Conservation (phyloP, 331 rosid species). For the Rosa hybrid region DNA sequence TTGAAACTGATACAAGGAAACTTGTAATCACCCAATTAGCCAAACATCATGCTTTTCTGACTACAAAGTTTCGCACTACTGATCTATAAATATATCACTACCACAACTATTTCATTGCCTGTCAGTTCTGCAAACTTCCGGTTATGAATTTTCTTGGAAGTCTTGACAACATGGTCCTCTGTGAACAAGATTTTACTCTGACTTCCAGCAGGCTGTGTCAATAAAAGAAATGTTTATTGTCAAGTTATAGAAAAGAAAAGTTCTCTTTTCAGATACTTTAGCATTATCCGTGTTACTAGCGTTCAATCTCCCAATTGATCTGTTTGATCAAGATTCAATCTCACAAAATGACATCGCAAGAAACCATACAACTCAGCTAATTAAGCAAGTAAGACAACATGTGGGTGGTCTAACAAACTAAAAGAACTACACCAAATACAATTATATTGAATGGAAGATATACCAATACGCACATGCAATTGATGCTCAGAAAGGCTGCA, state of each 20-base stretch:
- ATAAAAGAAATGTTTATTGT: not conserved
- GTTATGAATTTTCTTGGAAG: slow-evolving; percentile 60
- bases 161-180: slow-evolving; percentile 57
- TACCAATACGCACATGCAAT: too few species aligned
- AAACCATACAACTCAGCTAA: too few species aligned
- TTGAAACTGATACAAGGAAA: slow-evolving; percentile 6
- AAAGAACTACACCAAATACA: too few species aligned
- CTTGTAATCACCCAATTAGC: slow-evolving; percentile 8
- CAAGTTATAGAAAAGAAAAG: not conserved
- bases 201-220: slow-evolving; percentile 69
- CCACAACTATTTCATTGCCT: slow-evolving; percentile 67
- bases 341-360: not conserved
- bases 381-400: too few species aligned
- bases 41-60: slow-evolving; percentile 16
- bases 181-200: slow-evolving; percentile 59
- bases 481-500: too few species aligned
- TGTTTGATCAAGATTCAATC: not conserved
- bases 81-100: not conserved
- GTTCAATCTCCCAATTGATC: not conserved
- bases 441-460: too few species aligned
- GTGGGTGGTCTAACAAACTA: too few species aligned
- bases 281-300: not conserved
- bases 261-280: not conserved
- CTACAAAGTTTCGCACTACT: slow-evolving; percentile 12
- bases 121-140: slow-evolving; percentile 84